Percentiles rank a stretch among this genome's conserved stretches.
phyloP scores from a whole-genome alignment of 2,329 filamentous ascomycete species.

The Mycosphaerella arachidis region DNA sequence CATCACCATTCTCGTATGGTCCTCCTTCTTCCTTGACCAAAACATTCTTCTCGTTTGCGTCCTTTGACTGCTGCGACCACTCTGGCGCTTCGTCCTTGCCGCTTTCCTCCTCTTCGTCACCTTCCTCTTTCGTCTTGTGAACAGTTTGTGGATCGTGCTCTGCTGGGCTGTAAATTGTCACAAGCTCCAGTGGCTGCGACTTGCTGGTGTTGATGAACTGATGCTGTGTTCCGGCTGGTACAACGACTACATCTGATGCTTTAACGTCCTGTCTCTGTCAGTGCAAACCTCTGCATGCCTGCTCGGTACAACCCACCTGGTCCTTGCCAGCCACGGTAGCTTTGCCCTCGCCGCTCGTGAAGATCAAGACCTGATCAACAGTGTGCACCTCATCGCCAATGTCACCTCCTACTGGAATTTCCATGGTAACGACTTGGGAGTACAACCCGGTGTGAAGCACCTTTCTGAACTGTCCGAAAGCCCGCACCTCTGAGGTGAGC shows the following conservation, averaged over 20 bases:
- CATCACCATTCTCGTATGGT: conserved; percentile 34
- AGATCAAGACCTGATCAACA: conserved; percentile 61
- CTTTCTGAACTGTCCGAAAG: conserved; percentile 56
- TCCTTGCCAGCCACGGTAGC: conserved; percentile 58
- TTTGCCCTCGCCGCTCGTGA: conserved; percentile 56
- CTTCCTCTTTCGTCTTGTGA: conserved; percentile 60
- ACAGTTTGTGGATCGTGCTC: conserved; percentile 58
- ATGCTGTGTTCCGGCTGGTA: conserved; percentile 62
- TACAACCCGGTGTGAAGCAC: conserved; percentile 62
- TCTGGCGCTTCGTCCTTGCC: conserved; percentile 57
- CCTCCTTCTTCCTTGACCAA: conserved; percentile 46
- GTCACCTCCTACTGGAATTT: conserved; percentile 58
- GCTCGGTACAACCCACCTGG: conserved; percentile 35
- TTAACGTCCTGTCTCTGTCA: conserved; percentile 40
- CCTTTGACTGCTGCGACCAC: conserved; percentile 55
- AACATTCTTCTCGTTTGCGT: conserved; percentile 54
- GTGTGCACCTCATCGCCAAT: conserved; percentile 65
- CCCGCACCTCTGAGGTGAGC: conserved; percentile 51
- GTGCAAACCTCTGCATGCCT: conserved; percentile 8
- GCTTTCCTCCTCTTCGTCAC: conserved; percentile 58
- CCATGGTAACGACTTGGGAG: conserved; percentile 61
- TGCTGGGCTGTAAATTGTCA: conserved; percentile 60
- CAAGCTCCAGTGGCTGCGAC: conserved; percentile 54
- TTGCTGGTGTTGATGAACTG: conserved; percentile 60
- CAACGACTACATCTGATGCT: conserved; percentile 56